Percentiles rank a stretch among this genome's conserved stretches.
phyloP scores from a whole-genome alignment of 2,329 filamentous ascomycete genomes.

The Arthroderma sp. region DNA sequence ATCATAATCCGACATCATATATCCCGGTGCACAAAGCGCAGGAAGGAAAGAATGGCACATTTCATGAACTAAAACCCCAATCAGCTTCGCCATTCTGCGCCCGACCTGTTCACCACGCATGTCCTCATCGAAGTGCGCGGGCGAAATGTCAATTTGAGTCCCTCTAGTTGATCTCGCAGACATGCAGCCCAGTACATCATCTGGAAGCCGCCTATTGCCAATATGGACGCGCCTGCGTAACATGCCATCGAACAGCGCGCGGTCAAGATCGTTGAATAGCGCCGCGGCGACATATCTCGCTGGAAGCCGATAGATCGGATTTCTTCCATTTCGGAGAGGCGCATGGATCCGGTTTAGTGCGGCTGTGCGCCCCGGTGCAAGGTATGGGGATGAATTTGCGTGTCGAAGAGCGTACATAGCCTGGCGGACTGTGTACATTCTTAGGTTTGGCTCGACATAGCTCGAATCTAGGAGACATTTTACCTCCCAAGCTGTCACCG shows the following conservation, averaged over 20 bases:
- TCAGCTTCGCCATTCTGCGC: not conserved
- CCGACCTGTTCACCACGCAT: not conserved
- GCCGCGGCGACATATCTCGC: not conserved
- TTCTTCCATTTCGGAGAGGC: no score
- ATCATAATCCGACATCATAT: not conserved
- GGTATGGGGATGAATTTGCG: no score
- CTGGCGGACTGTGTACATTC: no score
- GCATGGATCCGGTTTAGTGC: no score
- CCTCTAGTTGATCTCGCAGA: not conserved
- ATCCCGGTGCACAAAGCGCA: not conserved
- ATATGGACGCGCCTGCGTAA: not conserved
- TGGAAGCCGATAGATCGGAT: not conserved
- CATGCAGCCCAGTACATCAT: not conserved
- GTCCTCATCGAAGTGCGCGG: not conserved
- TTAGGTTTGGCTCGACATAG: no score
- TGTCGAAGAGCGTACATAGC: no score
- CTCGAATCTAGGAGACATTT: no score
- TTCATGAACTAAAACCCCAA: slow-evolving; percentile 1
- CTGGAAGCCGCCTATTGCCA: not conserved
- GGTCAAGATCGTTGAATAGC: not conserved
- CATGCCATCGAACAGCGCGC: not conserved
- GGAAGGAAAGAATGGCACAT: slow-evolving; percentile 1
- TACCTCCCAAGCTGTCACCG: no score
- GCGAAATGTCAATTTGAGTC: not conserved
- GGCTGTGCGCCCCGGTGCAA: no score